Base-by-base conservation (phyloP, 2,329 filamentous ascomycete species). In the Cladophialophora exuberans region DNA sequence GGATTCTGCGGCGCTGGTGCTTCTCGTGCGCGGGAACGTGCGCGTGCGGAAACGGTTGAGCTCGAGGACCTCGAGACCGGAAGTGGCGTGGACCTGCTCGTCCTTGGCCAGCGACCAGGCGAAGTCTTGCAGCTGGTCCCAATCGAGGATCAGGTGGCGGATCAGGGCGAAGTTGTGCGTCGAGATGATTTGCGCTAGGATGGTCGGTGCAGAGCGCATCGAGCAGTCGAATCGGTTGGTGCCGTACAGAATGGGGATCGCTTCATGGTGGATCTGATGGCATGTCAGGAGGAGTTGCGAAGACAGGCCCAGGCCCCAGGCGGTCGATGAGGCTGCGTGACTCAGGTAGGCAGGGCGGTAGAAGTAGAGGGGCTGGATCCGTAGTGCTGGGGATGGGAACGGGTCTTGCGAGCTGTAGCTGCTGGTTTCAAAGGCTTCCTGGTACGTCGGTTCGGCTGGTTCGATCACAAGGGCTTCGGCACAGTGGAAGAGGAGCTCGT, bases 281-380 rank as follows among this genome's bases (percentile, higher is more conserved):
- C 49, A 57, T 6, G 30, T 30, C 13, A 44, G 41, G 52, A 65
- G 65, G 64, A 69, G 64, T 67, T 67, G 65, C 47, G 52, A 46
- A 30, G 48, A 57, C 30, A 62, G 53, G 42, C 52, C 31, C 36
- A 41, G 26, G 49, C 23, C 39, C 61, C 65, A 63, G 63, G 59
- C 64, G 60, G 62, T 66, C 4, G 42, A 4, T 23, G 33, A 31
- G 33, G 30, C n/a, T 11, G 35, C n/a, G 43, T 41, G 17, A 15
- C 25, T 25, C 5, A n/a, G 41, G 64, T 64, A 22, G 66, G 55
- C 25, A 39, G 56, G 23, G 63, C n/a, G 50, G 52, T 7, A 39
- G 17, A 20, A 39, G 6, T 7, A 17, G 15, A 20, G 17, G 17
- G 35, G 17, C 6, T 7, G 7, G 15, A n/a, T 13, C 17, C 35